Conservation (phyloP, 805 yeast species). For the Yamadazyma sp. region DNA sequence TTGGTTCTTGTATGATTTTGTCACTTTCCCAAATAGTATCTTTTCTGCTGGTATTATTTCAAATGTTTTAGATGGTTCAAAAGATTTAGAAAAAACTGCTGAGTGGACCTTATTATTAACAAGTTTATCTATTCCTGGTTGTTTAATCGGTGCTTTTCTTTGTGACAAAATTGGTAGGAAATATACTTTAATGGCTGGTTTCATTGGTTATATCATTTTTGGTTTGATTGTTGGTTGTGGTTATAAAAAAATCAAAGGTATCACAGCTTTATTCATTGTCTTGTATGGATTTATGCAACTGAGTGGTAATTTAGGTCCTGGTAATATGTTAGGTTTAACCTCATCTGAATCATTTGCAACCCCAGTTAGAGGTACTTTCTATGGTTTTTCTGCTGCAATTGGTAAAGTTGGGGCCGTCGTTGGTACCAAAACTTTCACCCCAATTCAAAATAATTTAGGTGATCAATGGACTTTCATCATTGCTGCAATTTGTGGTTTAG, state of each 20-base stretch:
- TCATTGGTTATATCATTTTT: constrained; percentile 64
- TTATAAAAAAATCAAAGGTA: constrained; percentile 52
- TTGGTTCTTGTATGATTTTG: constrained; percentile 81
- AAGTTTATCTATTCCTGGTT: constrained; percentile 69
- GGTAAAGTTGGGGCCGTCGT: constrained; percentile 87
- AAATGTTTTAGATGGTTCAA: constrained; percentile 37
- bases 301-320: constrained; percentile 76
- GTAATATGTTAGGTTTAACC: constrained; percentile 68
- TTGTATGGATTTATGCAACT: constrained; percentile 73
- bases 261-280: constrained; percentile 61
- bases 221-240: constrained; percentile 71
- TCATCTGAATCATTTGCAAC: constrained; percentile 70
- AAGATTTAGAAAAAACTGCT: constrained; percentile 53
- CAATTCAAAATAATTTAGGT: constrained; percentile 63
- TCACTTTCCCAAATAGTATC: constrained; percentile 76
- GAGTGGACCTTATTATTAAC: constrained; percentile 74
- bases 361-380: constrained; percentile 71
- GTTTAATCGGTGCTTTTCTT: constrained; percentile 62
- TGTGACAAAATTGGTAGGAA: constrained; percentile 69
- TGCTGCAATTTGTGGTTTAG: constrained; percentile 68
- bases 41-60: constrained; percentile 60
- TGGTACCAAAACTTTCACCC: constrained; percentile 70
- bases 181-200: constrained; percentile 68
- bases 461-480: constrained; percentile 74
- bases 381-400: constrained; percentile 74